These are phyloP conservation scores for Colletotrichum tofieldiae DNA, from an alignment of 2,329 filamentous ascomycete genomes.

Conservation along the genomic window DNA sequence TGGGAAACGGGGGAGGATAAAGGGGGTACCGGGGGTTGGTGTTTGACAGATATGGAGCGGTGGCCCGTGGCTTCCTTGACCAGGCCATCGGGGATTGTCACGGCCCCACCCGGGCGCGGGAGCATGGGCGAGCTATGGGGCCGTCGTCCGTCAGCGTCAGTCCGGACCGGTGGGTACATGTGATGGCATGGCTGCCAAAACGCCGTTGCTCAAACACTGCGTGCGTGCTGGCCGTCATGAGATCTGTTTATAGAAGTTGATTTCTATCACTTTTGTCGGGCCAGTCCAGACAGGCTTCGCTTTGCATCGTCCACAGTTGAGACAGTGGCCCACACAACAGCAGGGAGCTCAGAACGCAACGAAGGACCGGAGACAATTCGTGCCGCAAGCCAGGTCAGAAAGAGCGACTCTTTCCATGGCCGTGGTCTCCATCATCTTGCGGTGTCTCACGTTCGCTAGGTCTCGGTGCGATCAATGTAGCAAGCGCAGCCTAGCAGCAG, in stretches of 20 bases:
- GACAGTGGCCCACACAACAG: not conserved
- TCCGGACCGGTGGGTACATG: not conserved
- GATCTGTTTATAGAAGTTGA: not conserved
- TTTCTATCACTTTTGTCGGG: not conserved
- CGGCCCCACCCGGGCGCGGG: constrained; percentile 24
- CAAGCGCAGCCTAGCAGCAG: not conserved
- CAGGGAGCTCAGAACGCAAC: not conserved
- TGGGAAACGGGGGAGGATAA: constrained; percentile 3
- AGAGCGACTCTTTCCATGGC: not conserved
- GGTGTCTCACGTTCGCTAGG: not conserved
- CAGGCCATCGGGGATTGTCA: not conserved
- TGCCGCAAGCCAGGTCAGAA: not conserved
- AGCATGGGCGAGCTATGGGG: not conserved
- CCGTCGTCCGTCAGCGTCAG: not conserved
- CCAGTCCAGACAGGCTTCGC: not conserved
- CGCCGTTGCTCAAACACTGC: not conserved
- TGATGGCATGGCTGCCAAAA: not conserved
- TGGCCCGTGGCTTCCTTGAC: constrained; percentile 4
- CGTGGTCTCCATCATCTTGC: too few species aligned
- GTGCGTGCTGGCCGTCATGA: too few species aligned
- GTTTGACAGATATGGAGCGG: constrained; percentile 1
- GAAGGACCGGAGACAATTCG: not conserved
- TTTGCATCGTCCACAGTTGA: too few species aligned
- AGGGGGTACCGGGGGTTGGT: constrained; percentile 1
- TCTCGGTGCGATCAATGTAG: not conserved